A percentile compares a stretch with the other conserved stretches of the same genome.
These are phyloP conservation scores for Claviceps cyperi DNA, from an alignment of 2,329 filamentous ascomycete species.

Conservation along the genomic window DNA sequence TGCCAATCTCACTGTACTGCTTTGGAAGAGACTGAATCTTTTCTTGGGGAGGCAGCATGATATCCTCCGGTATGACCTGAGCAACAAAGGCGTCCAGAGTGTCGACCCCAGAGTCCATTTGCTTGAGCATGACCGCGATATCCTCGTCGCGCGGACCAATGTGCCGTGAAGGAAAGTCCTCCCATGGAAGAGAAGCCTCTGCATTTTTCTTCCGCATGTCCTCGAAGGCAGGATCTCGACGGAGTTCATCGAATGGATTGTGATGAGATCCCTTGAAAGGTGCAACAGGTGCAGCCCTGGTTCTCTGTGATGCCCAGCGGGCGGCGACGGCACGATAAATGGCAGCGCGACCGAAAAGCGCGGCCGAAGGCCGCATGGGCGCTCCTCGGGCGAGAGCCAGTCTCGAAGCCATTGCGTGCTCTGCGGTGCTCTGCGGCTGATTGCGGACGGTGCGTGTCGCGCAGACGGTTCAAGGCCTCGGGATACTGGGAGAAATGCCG, in stretches of 20 bases:
- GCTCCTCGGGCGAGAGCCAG: constrained; percentile 12
- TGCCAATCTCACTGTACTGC: constrained; percentile 31
- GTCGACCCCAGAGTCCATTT: constrained; percentile 57
- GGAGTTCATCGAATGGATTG: constrained; percentile 6
- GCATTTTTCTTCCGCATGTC: constrained; percentile 11
- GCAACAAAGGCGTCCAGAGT: constrained; percentile 70
- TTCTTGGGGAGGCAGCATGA: constrained; percentile 32
- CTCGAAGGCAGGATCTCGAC: constrained; percentile 11
- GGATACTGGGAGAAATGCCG: neutral
- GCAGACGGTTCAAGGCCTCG: neutral
- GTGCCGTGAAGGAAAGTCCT: constrained; percentile 59
- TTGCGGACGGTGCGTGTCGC: neutral
- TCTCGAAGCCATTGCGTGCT: constrained; percentile 14
- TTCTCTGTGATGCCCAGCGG: neutral
- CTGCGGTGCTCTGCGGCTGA: neutral
- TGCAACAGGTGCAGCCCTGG: too few species aligned
- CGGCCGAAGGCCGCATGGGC: constrained; percentile 9
- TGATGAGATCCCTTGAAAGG: too few species aligned
- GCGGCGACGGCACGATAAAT: neutral
- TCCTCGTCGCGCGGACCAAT: constrained; percentile 67
- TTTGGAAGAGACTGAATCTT: constrained; percentile 27
- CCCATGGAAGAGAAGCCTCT: constrained; percentile 12
- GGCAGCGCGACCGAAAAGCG: constrained; percentile 6
- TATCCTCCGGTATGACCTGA: constrained; percentile 69
- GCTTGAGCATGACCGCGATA: constrained; percentile 63